Base-by-base conservation (phyloP, 1,139 yeast genomes). In the Taiozyma onychis region DNA sequence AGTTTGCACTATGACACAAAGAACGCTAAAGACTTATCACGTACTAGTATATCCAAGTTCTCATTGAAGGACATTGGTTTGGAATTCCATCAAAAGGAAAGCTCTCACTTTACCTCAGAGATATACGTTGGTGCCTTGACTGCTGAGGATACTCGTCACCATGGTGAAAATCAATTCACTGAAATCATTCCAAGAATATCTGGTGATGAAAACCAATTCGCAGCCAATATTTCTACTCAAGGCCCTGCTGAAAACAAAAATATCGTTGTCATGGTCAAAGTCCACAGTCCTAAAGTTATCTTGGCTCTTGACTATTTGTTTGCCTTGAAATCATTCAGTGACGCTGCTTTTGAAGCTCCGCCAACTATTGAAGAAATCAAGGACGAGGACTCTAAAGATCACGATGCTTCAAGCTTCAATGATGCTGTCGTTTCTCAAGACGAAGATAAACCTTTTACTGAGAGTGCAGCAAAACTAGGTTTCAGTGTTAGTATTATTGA, bases 301-400 rank as follows among this genome's bases (percentile, higher is more conserved):
- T 67, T 93, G 46, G 97, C 97, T 0, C 71, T 93, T 56, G 99
- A 91, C 61, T 91, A 88, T 64, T 63, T 93, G 43, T 80, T 90
- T 68, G 91, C 93, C 1, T 64, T 93, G 56, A 88, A 88, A 59
- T 68, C 76, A 0, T 88, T 86, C 65, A 66, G 74, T 24, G 81
- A 76, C 56, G 71, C 70, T 52, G 83, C 81, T 0, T 54, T 71
- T 22, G 53, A 45, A 3, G 48, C 49, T 11, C 58, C 59, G 3
- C 43, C 49, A 6, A 54, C 52, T 10, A 45, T 51, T n/a, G 44
- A 41, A 48, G 6, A 39, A 7, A 57, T 50, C n/a, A 55, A 49
- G 5, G 59, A 50, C 13, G 62, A 57, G 21, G 62, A 55, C 16
- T 34, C 43, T 5, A 27, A 35, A 2, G 26, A n/a, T 11, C 32